Evolutionary conservation across 768 basidiomycete genomes (phyloP).

Genomic region (Tylopilus rubrobrunneus): DNA sequence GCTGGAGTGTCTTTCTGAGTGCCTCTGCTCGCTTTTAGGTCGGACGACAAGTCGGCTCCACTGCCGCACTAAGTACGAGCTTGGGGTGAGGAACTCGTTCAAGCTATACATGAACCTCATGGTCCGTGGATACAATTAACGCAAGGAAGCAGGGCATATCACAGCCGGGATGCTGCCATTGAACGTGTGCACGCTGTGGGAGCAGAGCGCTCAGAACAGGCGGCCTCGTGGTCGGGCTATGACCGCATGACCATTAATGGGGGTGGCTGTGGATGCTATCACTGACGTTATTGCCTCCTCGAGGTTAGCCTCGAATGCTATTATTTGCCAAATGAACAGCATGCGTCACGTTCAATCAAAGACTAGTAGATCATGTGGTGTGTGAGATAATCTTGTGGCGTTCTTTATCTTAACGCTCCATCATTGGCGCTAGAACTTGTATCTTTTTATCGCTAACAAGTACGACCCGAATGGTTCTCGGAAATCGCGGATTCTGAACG

Average conservation of each 20-base stretch:
- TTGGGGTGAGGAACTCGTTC: neutral
- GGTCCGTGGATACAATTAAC: neutral
- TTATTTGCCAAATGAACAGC: neutral
- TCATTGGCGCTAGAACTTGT: slow-evolving; percentile 6
- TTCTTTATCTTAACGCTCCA: neutral
- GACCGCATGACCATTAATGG: neutral
- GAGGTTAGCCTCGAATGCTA: neutral
- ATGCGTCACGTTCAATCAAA: neutral
- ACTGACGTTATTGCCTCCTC: slow-evolving; percentile 4
- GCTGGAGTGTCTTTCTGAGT: neutral
- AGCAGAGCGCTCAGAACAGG: neutral
- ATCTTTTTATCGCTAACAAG: no score
- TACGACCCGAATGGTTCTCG: neutral
- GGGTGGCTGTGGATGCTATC: neutral
- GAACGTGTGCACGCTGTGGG: neutral
- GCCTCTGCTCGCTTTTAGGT: slow-evolving; percentile 12
- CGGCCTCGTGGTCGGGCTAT: slow-evolving; percentile 6
- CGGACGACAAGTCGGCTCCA: neutral
- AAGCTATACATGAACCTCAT: neutral
- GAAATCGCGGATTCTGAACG: neutral
- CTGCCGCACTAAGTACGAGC: slow-evolving; percentile 11
- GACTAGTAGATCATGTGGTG: no score
- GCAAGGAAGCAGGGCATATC: neutral
- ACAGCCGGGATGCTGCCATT: neutral
- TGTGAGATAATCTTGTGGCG: neutral